phyloP scores from a whole-genome alignment of 176 grass and related monocot species.

The Hyparrhenia diplandra region DNA sequence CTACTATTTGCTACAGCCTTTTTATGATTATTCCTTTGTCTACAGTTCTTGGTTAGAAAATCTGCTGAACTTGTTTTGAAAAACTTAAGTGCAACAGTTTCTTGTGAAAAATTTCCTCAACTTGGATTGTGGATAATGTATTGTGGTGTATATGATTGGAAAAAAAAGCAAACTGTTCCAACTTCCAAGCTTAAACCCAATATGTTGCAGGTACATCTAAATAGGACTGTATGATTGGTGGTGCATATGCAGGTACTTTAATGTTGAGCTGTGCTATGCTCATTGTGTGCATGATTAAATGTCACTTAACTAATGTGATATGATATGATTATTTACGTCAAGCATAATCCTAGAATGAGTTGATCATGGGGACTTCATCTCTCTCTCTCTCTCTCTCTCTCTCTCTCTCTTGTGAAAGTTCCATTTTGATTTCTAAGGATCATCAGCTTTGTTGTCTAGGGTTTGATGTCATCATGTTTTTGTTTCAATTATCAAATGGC shows the following conservation, averaged over 20 bases:
- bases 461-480: background rate
- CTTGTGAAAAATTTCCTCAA: background rate
- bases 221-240: background rate
- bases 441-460: background rate
- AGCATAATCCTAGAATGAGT: background rate
- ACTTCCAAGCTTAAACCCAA: background rate
- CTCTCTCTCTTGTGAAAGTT: background rate
- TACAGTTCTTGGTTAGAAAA: background rate
- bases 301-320: background rate
- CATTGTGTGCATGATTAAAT: background rate
- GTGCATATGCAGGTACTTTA: background rate
- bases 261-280: background rate
- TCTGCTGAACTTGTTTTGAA: background rate
- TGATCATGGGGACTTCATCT: background rate
- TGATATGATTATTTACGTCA: background rate
- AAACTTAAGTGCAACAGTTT: background rate
- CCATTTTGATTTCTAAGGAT: background rate
- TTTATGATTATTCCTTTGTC: background rate
- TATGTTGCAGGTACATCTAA: background rate
- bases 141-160: conserved; percentile 2
- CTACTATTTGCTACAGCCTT: background rate
- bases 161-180: background rate
- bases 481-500: background rate
- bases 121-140: background rate
- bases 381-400: too few species aligned